A percentile compares a stretch with the other conserved stretches of the same genome.
phyloP scores from a whole-genome alignment of 768 basidiomycete genomes.

The Boletus reticulatus region DNA sequence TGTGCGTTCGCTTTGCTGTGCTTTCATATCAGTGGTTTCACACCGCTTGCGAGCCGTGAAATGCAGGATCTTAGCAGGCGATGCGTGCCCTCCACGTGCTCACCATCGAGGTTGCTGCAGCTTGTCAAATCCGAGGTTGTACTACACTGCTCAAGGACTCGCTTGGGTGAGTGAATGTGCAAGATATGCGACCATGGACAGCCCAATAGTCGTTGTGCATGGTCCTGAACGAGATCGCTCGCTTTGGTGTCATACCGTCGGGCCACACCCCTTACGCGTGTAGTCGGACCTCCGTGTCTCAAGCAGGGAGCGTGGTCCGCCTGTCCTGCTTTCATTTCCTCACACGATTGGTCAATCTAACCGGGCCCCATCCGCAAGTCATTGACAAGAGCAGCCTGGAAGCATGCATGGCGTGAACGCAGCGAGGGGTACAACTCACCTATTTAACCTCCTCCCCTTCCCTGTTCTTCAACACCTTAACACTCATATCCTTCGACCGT shows the following conservation, averaged over 20 bases:
- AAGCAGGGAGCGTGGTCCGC: constrained; percentile 25
- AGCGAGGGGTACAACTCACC: constrained; percentile 39
- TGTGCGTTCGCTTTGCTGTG: constrained; percentile 30
- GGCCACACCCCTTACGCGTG: constrained; percentile 29
- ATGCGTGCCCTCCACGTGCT: constrained; percentile 29
- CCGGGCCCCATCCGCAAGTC: constrained; percentile 35
- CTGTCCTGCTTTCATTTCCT: constrained; percentile 20
- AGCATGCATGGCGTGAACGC: constrained; percentile 43
- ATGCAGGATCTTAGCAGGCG: constrained; percentile 19
- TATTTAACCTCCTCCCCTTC: constrained; percentile 30
- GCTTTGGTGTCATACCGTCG: constrained; percentile 17
- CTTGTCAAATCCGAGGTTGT: constrained; percentile 7
- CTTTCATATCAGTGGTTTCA: constrained; percentile 31
- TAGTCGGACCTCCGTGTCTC: constrained; percentile 22
- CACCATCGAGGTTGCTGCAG: background rate
- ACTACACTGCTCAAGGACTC: constrained; percentile 8
- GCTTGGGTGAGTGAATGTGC: constrained; percentile 17
- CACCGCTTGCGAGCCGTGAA: constrained; percentile 24
- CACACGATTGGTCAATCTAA: constrained; percentile 23
- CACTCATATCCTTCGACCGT: constrained; percentile 33
- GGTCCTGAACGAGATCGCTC: constrained; percentile 2
- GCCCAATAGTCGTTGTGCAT: constrained; percentile 5
- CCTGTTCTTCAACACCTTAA: constrained; percentile 37
- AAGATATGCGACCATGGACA: constrained; percentile 9
- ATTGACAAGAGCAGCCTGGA: constrained; percentile 24